phyloP scores from a whole-genome alignment of 1,139 yeast genomes.

The Schwanniomyces etchellsii region DNA sequence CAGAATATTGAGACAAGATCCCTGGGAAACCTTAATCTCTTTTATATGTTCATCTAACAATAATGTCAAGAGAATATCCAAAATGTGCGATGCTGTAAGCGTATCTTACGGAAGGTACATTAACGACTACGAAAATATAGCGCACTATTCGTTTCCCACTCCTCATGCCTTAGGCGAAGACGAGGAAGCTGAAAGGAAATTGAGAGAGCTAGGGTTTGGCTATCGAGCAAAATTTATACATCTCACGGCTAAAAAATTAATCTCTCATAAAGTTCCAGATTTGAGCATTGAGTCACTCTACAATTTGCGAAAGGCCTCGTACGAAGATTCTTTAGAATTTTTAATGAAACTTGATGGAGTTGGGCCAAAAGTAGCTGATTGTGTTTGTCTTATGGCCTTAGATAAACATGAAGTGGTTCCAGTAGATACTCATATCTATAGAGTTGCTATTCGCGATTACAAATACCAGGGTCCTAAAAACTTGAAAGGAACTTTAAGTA shows the following conservation, averaged over 20 bases:
- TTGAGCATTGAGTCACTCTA: conserved; percentile 26
- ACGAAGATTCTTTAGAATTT: conserved; percentile 58
- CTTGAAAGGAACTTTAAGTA: conserved; percentile 43
- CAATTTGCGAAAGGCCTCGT: conserved; percentile 36
- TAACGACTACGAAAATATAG: conserved; percentile 47
- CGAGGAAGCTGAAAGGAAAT: conserved; percentile 5
- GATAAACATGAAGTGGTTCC: conserved; percentile 90
- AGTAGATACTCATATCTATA: conserved; percentile 94
- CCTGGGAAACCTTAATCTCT: conserved; percentile 90
- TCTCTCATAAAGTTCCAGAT: conserved; percentile 31
- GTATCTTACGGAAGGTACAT: conserved; percentile 63
- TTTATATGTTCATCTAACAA: conserved; percentile 96
- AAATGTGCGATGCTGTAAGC: conserved; percentile 85
- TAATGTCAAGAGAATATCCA: conserved; percentile 87
- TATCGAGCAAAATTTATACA: conserved; percentile 87
- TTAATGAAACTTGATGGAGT: conserved; percentile 76
- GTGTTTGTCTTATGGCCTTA: conserved; percentile 81
- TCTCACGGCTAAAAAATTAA: conserved; percentile 57
- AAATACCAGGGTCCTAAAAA: conserved; percentile 45
- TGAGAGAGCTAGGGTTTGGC: conserved; percentile 73
- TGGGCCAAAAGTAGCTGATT: conserved; percentile 98
- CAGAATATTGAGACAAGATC: conserved; percentile 83
- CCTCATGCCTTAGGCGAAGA: conserved; percentile 42
- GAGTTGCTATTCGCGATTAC: conserved; percentile 82
- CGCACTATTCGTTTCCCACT: conserved; percentile 71